Percentiles rank a stretch among this genome's conserved stretches.
phyloP scores from a whole-genome alignment of 208 protist species.

The Trypanosomatidae sp. region DNA sequence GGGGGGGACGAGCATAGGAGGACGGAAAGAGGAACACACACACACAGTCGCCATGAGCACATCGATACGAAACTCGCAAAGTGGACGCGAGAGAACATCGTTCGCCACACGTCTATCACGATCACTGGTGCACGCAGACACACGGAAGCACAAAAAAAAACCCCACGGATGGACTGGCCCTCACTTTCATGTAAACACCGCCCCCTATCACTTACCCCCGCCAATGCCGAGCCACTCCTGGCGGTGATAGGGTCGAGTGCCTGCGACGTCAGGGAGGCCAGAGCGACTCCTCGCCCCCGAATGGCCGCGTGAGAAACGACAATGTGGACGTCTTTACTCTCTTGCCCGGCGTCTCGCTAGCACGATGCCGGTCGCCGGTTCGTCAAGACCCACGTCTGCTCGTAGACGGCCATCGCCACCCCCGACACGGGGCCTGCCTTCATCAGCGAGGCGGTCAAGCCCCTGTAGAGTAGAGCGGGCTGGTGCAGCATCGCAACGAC shows the following conservation, averaged over 20 bases:
- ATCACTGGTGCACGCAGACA: not conserved
- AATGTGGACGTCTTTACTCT: not conserved
- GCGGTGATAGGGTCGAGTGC: not conserved
- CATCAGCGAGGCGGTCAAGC: slow-evolving; percentile 66
- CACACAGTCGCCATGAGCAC: not conserved
- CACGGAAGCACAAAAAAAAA: not conserved
- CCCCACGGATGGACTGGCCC: not conserved
- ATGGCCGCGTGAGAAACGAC: not conserved
- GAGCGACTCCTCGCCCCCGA: not conserved
- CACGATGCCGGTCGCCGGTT: not conserved
- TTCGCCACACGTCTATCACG: not conserved
- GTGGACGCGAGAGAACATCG: not conserved
- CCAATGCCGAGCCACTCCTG: not conserved
- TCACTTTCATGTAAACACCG: not conserved
- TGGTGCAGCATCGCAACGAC: slow-evolving; percentile 23
- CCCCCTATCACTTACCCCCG: not conserved
- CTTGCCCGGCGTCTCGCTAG: not conserved
- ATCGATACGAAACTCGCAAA: no score
- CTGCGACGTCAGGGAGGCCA: not conserved
- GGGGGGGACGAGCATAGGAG: not conserved
- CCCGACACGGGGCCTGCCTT: slow-evolving; percentile 80
- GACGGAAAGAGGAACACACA: not conserved
- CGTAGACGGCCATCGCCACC: slow-evolving; percentile 76
- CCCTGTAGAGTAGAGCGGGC: slow-evolving; percentile 52
- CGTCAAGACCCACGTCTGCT: slow-evolving; percentile 28